phyloP scores from a whole-genome alignment of 352 stramenopile species.

The Pythium dissimile region DNA sequence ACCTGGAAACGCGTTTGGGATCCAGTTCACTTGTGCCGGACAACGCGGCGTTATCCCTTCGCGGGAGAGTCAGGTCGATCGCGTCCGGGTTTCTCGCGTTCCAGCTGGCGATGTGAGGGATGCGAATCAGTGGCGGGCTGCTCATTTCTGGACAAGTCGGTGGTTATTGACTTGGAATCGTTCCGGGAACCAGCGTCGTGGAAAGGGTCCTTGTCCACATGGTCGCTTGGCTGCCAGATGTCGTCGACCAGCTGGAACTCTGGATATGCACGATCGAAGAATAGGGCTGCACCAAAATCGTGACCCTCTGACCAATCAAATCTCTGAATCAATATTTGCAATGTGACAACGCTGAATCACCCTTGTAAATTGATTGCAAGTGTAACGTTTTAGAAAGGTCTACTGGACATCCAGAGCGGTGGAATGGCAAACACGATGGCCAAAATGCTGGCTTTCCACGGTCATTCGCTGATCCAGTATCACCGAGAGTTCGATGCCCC shows the following conservation, averaged over 20 bases:
- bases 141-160: not conserved
- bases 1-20: too few species aligned
- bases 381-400: not conserved
- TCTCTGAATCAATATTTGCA: not conserved
- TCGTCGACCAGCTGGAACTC: not conserved
- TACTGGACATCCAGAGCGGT: too few species aligned
- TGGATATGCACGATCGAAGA: not conserved
- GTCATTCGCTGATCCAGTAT: too few species aligned
- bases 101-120: not conserved
- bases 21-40: not conserved
- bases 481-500: too few species aligned
- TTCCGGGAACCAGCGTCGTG: not conserved
- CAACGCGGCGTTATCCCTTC: not conserved
- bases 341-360: not conserved
- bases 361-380: not conserved
- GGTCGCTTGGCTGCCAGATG: not conserved
- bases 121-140: not conserved
- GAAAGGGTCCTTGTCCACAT: not conserved
- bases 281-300: not conserved
- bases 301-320: not conserved
- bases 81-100: not conserved
- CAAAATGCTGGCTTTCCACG: too few species aligned
- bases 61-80: not conserved
- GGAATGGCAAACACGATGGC: too few species aligned
- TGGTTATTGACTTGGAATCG: not conserved